A percentile compares a stretch with the other conserved stretches of the same genome.
Conservation (phyloP, 208 protist genomes). For the Leishmania major region DNA sequence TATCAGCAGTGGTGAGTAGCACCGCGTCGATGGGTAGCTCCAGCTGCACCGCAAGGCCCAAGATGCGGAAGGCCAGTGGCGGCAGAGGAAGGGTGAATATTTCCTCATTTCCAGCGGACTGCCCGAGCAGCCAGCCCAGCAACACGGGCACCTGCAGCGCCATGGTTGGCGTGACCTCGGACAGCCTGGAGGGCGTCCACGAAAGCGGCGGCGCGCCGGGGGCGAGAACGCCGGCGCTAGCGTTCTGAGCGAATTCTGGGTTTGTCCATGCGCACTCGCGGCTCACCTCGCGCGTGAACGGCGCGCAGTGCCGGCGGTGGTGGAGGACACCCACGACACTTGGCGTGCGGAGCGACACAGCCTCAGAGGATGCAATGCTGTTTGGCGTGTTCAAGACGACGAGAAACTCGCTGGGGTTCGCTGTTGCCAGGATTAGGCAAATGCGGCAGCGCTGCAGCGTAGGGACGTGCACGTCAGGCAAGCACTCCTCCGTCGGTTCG, state of each 20-base stretch:
- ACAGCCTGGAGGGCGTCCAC: not conserved
- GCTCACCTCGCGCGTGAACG: conserved; percentile 11
- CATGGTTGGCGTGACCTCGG: not conserved
- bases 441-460: conserved; percentile 21
- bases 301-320: conserved; percentile 32
- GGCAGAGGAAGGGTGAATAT: conserved; percentile 49
- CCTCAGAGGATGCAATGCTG: not conserved
- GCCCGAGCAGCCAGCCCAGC: conserved; percentile 61
- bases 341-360: not conserved
- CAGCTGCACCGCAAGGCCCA: conserved; percentile 34
- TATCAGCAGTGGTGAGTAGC: conserved; percentile 24
- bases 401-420: conserved; percentile 7
- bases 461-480: not conserved
- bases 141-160: conserved; percentile 32
- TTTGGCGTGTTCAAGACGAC: conserved; percentile 29
- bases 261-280: conserved; percentile 45
- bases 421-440: conserved; percentile 11
- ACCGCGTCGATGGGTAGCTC: conserved; percentile 25
- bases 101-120: conserved; percentile 41
- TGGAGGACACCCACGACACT: conserved; percentile 26
- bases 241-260: conserved; percentile 11
- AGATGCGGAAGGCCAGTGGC: conserved; percentile 55
- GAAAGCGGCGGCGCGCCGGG: not conserved
- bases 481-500: not conserved
- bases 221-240: not conserved